Base-by-base conservation (phyloP, 345 rosid species). In the Salix caprea region DNA sequence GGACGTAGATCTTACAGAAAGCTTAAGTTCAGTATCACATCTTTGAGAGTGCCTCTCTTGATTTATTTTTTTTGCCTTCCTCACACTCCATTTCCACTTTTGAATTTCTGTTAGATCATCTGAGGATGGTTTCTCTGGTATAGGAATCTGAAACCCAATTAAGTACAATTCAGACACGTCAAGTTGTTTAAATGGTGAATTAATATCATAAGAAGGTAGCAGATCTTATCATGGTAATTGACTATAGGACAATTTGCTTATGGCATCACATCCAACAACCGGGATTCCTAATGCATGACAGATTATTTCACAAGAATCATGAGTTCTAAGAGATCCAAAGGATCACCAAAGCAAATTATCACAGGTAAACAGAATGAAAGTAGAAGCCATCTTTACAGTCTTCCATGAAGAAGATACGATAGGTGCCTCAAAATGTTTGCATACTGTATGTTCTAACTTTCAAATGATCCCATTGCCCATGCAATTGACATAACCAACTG, bases 11-110 rank as follows among this genome's bases (percentile, higher is more conserved):
- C 78, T 74, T 78, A 82, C 84, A 24, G 84, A 82, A 71, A 82
- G 84, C 76, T 82, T 82, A 74, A 82, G 78, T 66, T 82, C 84
- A 74, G 76, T 74, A 64, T 82, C 84, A 37, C 84, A 82, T 68
- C 81, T 73, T 71, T 69, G 81, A n/a, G 84, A 74, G 75, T 82
- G 78, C 58, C 81, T 78, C 79, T 82, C 84, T 44, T 77, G 76
- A 46, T 82, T 82, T 70, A 68, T 78, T 65, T 82, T 82, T 75
- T 61, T 74, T 42, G 84, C 84, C 73, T 82, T 78, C 76, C 76
- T 70, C 46, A 46, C 26, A 70, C 28, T 77, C 84, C 74, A 74
- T 74, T 64, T 78, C 84, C 84, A 82, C 30, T 58, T 67, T 26
- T 74, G 78, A 65, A 82, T 42, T 44, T 77, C 81, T 66, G 65